Conservation (phyloP, 768 basidiomycete genomes). For the Pholiota microspora region DNA sequence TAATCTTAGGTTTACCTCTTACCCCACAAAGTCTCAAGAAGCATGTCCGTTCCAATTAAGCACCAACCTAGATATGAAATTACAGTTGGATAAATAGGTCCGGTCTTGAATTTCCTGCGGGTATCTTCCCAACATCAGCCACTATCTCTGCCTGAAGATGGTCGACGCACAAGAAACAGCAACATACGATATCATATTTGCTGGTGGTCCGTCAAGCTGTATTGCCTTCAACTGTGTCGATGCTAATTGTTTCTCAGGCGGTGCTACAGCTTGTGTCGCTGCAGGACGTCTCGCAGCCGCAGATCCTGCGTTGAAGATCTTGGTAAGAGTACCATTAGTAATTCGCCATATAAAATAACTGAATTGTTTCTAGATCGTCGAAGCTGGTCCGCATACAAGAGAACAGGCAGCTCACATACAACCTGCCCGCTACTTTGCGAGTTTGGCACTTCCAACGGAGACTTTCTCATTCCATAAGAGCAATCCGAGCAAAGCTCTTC, state of each 20-base stretch:
- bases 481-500: slow-evolving; percentile 35
- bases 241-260: slow-evolving; percentile 33
- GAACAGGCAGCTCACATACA: slow-evolving; percentile 48
- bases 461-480: slow-evolving; percentile 46
- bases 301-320: slow-evolving; percentile 52
- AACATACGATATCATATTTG: slow-evolving; percentile 21
- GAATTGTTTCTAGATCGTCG: slow-evolving; percentile 40
- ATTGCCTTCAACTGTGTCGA: background rate
- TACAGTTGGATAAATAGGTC: no score
- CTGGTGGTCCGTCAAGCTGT: slow-evolving; percentile 12
- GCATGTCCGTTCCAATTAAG: no score
- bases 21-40: no score
- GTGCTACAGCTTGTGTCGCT: slow-evolving; percentile 52
- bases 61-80: no score
- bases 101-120: no score
- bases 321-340: slow-evolving; percentile 31
- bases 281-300: slow-evolving; percentile 54
- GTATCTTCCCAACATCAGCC: no score
- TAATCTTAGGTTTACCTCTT: no score
- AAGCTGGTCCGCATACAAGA: slow-evolving; percentile 53
- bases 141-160: no score
- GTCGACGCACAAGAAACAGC: background rate
- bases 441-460: slow-evolving; percentile 35
- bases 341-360: no score
- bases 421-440: slow-evolving; percentile 47